These are phyloP conservation scores for Triticum aestivum DNA, from an alignment of 176 grass and related monocot species.

Conservation along the genomic window DNA sequence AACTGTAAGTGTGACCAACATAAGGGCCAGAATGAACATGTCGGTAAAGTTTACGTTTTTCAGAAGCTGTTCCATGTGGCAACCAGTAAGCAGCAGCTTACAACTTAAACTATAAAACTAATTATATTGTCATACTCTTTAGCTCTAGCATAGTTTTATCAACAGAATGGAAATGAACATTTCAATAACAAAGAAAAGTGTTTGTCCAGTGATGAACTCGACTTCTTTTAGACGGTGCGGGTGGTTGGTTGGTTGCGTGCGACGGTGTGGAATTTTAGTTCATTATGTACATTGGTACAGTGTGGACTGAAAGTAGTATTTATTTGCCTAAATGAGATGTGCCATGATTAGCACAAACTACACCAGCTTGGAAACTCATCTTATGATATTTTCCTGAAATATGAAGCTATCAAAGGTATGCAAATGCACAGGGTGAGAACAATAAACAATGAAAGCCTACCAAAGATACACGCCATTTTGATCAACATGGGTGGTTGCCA, in stretches of 20 bases:
- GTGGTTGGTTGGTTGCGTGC: constrained; percentile 5
- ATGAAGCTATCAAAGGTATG: background rate
- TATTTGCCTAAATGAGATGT: constrained; percentile 3
- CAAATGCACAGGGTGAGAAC: background rate
- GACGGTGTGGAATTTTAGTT: background rate
- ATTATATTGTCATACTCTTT: background rate
- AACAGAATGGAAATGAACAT: background rate
- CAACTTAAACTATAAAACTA: background rate
- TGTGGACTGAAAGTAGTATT: background rate
- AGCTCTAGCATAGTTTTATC: constrained; percentile 4
- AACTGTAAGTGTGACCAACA: background rate
- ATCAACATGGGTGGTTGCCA: constrained; percentile 95
- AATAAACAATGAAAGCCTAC: constrained; percentile 46
- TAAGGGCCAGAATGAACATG: background rate
- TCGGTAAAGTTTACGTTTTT: background rate
- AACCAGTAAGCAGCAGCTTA: background rate
- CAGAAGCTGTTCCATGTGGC: background rate
- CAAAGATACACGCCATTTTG: constrained; percentile 99
- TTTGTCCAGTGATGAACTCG: background rate
- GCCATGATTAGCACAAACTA: constrained; percentile 1
- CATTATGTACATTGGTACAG: background rate
- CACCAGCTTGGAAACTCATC: background rate
- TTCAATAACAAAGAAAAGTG: background rate
- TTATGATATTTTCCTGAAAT: constrained; percentile 15
- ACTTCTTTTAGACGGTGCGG: background rate